Evolutionary conservation across 768 basidiomycete species (phyloP).

Genomic region (Termitomyces sp.): DNA sequence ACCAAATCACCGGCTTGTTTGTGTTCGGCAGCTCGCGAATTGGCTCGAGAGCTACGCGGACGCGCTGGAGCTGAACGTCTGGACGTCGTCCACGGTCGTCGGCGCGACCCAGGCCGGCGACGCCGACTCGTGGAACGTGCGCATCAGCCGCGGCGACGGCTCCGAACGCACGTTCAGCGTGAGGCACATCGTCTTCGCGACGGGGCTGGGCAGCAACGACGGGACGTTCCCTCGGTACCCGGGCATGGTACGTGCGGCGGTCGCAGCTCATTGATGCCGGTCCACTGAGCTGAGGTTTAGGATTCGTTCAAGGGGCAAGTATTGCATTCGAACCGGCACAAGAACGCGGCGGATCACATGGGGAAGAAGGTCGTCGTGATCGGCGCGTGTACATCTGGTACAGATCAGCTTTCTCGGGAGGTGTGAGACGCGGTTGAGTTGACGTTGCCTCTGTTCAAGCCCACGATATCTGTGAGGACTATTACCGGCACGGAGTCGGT

Average conservation of each 20-base stretch:
- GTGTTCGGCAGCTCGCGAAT: constrained; percentile 44
- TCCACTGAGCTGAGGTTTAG: no score
- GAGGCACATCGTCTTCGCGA: constrained; percentile 46
- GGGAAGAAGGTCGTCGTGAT: constrained; percentile 73
- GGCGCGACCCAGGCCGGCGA: constrained; percentile 29
- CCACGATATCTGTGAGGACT: constrained; percentile 43
- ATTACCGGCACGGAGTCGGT: constrained; percentile 40
- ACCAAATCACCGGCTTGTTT: no score
- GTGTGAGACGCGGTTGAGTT: no score
- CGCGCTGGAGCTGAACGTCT: constrained; percentile 57
- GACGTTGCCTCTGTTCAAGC: no score
- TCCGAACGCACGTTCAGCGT: constrained; percentile 36
- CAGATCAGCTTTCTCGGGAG: no score
- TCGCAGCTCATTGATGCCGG: neutral
- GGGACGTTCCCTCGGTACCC: constrained; percentile 43
- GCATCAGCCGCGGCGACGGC: constrained; percentile 31
- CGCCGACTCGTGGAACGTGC: constrained; percentile 37
- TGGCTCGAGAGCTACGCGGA: constrained; percentile 68
- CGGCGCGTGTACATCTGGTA: constrained; percentile 64
- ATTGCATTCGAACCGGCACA: constrained; percentile 56
- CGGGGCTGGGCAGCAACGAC: constrained; percentile 46
- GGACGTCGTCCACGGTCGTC: constrained; percentile 45
- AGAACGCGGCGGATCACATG: constrained; percentile 47
- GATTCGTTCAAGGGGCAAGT: constrained; percentile 62
- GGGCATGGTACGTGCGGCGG: constrained; percentile 43